Percentiles rank a stretch among this genome's conserved stretches.
Conservation (phyloP, 768 basidiomycete species). For the Collybiopsis luxurians region DNA sequence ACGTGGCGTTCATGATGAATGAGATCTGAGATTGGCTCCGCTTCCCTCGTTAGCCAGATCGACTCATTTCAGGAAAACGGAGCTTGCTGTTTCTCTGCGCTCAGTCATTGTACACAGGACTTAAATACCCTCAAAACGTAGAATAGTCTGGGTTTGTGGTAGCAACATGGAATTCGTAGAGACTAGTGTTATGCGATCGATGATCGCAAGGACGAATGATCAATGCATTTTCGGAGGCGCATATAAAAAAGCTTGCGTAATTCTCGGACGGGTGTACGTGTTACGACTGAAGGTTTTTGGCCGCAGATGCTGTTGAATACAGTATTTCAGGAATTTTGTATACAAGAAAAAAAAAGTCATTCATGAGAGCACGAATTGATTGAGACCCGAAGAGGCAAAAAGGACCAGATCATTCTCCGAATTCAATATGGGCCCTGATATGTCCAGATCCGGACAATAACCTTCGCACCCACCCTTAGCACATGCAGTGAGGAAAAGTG, state of each 20-base stretch:
- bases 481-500: neutral
- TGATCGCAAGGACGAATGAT: neutral
- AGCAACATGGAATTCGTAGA: no score
- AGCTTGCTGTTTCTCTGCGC: no score
- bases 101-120: no score
- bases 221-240: neutral
- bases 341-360: no score
- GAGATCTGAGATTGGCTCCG: constrained; percentile 11
- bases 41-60: constrained; percentile 2
- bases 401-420: constrained; percentile 2
- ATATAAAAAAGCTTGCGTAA: neutral
- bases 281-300: no score
- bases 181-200: neutral
- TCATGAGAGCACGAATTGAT: neutral
- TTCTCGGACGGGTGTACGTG: neutral
- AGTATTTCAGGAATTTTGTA: no score
- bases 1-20: constrained; percentile 6
- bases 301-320: no score
- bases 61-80: neutral
- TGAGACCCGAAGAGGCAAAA: neutral
- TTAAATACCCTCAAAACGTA: no score
- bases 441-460: neutral
- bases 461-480: constrained; percentile 4
- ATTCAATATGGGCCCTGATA: constrained; percentile 5
- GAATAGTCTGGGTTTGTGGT: no score